These are phyloP conservation scores for Mortierella sp. DNA, from an alignment of 371 early-diverging fungal species.

Conservation along the genomic window DNA sequence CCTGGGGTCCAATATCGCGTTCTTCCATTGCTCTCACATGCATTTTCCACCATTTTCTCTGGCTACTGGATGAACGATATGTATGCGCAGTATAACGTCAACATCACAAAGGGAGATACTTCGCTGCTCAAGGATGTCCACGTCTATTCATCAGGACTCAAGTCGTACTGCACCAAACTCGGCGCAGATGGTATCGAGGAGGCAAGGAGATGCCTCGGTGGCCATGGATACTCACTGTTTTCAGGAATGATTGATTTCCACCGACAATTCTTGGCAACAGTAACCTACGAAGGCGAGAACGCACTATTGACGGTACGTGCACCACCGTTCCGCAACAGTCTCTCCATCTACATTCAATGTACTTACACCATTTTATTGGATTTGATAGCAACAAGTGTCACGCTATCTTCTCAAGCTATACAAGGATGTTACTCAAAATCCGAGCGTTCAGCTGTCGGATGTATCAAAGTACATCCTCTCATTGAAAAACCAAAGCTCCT, in stretches of 20 bases:
- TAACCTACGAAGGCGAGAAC: constrained; percentile 68
- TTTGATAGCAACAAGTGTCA: constrained; percentile 77
- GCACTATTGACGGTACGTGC: constrained; percentile 54
- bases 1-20: constrained; percentile 80
- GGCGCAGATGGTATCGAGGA: constrained; percentile 85
- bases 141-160: constrained; percentile 86
- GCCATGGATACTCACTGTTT: constrained; percentile 84
- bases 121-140: constrained; percentile 82
- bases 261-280: constrained; percentile 74
- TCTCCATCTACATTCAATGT: no score
- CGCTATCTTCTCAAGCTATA: constrained; percentile 66
- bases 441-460: constrained; percentile 24
- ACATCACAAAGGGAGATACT: constrained; percentile 66
- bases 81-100: constrained; percentile 71
- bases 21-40: constrained; percentile 74
- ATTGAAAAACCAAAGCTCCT: constrained; percentile 11
- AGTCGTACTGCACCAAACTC: constrained; percentile 81
- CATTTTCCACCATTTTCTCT: constrained; percentile 81
- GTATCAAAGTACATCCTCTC: constrained; percentile 38
- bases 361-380: neutral
- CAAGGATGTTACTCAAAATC: constrained; percentile 40
- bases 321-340: no score
- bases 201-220: constrained; percentile 80
- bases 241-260: constrained; percentile 82
- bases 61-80: constrained; percentile 72